A percentile compares a stretch with the other conserved stretches of the same genome.
phyloP scores from a whole-genome alignment of 805 yeast species.

The Candida berthetii region DNA sequence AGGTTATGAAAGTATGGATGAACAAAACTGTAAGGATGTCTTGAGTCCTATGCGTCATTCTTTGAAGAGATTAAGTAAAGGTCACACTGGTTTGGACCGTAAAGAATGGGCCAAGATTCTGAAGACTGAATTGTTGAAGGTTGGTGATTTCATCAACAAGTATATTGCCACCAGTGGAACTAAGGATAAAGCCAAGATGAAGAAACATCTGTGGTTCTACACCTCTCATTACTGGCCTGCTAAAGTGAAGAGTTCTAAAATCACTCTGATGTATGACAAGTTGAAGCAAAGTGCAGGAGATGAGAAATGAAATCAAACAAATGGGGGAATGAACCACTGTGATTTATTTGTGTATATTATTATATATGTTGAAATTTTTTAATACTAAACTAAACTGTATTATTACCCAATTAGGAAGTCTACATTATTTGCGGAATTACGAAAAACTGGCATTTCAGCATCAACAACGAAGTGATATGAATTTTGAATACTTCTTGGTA shows the following conservation, averaged over 20 bases:
- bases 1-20: conserved; percentile 79
- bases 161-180: conserved; percentile 23
- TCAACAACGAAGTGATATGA: too few species aligned
- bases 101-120: conserved; percentile 72
- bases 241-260: conserved; percentile 65
- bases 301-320: too few species aligned
- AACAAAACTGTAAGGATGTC: conserved; percentile 51
- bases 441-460: too few species aligned
- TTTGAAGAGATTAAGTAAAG: conserved; percentile 59
- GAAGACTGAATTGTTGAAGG: conserved; percentile 58
- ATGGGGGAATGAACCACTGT: too few species aligned
- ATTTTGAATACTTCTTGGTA: too few species aligned
- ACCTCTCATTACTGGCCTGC: conserved; percentile 87
- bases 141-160: conserved; percentile 65
- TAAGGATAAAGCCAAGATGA: conserved; percentile 30
- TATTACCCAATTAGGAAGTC: too few species aligned
- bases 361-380: too few species aligned
- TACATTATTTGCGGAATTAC: too few species aligned
- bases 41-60: conserved; percentile 66
- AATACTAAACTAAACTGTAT: too few species aligned
- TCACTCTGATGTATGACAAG: conserved; percentile 71
- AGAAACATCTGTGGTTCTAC: conserved; percentile 77
- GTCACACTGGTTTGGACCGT: conserved; percentile 67
- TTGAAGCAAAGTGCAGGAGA: conserved; percentile 24
- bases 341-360: too few species aligned